Base-by-base conservation (phyloP, 108 stramenopile genomes). In the Cyclotella sp. region DNA sequence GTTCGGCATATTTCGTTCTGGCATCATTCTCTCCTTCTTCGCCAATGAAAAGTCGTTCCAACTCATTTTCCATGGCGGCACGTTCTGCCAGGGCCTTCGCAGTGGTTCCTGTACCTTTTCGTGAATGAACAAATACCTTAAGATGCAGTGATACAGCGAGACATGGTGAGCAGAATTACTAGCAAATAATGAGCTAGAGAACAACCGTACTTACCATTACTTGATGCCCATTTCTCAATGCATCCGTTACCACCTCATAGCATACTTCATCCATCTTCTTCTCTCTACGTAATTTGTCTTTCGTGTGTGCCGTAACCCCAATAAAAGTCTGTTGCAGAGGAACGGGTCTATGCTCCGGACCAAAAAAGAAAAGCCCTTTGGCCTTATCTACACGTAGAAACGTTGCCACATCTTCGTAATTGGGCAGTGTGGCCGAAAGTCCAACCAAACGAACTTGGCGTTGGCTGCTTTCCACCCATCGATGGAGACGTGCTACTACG, bases 371-470 rank as follows among this genome's bases (percentile, higher is more conserved):
- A 13, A 98, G 87, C 21, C 97, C 95, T 18, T 95, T 83, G 54
- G 86, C 84, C n/a, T 90, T 78, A 26, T 89, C 94, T 6, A 92
- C 95, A 22, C 85, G 88, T 24, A 93, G 59, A 70, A 93, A 95
- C 13, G 84, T 80, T 30, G 94, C 94, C 27, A 93, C 92, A 75
- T 99, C 99, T 76, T 91, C 62, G 84, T 98, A 98, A 62, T 99
- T 99, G 15, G 99, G 99, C 24, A 99, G 86, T 9, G 99, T 99
- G 13, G 98, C 99, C 0, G 92, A 95, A n/a, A 99, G 84, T n/a
- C 97, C 99, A 9, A 98, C 97, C 75, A 99, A 87, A 21, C 99
- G 93, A 13, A 97, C 85, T 75, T 95, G 87, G 8, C 78, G 73
- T 82, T 99, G 99, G 51, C 94, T 82, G 39, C 91, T 84, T 86